Evolutionary conservation across 306 rosid genomes (phyloP).

Genomic region (Psophocarpus tetragonolobus): DNA sequence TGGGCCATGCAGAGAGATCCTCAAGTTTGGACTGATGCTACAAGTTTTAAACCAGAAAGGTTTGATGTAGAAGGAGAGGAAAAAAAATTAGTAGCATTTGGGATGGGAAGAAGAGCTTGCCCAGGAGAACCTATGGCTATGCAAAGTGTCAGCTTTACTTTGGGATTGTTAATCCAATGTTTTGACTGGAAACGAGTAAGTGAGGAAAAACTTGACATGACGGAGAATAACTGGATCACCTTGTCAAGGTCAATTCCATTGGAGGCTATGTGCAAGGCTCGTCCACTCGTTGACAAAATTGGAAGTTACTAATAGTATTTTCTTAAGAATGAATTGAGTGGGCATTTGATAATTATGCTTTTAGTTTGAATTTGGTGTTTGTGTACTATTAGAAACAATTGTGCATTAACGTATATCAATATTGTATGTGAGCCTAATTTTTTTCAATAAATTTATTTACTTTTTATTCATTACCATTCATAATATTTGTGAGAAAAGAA

Average conservation of each 20-base stretch:
- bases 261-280: slow-evolving; percentile 17
- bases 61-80: slow-evolving; percentile 33
- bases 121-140: slow-evolving; percentile 28
- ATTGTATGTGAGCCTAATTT: too few relatives aligned
- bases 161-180: slow-evolving; percentile 18
- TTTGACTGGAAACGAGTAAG: slow-evolving; percentile 17
- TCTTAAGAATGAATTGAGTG: too few relatives aligned
- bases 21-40: slow-evolving; percentile 37
- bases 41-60: slow-evolving; percentile 40
- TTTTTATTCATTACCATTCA: neutral
- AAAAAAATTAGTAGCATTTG: slow-evolving; percentile 26
- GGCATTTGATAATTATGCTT: too few relatives aligned
- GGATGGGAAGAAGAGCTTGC: slow-evolving; percentile 37
- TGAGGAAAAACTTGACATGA: slow-evolving; percentile 19
- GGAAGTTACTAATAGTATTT: neutral
- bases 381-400: neutral
- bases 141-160: neutral
- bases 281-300: neutral
- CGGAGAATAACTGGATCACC: neutral
- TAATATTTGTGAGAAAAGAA: neutral
- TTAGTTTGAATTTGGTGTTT: too few relatives aligned
- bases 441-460: neutral
- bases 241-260: slow-evolving; percentile 4
- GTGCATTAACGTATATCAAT: neutral
- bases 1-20: slow-evolving; percentile 70